Evolutionary conservation across 2,329 filamentous ascomycete species (phyloP), one percentile per base, ranked within the genome.

Genomic region (Madurella fahalii): DNA sequence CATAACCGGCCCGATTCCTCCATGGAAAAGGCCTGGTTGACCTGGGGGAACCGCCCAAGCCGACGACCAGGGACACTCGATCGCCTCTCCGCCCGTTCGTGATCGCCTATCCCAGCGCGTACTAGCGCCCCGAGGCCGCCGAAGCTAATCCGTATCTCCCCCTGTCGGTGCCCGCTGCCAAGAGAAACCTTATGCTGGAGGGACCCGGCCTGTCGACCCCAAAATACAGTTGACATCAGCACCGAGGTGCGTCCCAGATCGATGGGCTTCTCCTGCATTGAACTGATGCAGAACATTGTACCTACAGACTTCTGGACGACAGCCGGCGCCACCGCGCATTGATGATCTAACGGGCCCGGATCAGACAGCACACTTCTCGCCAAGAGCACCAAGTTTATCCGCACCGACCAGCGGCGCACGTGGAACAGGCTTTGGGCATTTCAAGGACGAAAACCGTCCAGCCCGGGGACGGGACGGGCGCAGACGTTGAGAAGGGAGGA

Each of bases 81-180:
- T 25, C 7, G 7, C 25, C 3, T 7, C 25, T 25, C 3, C 25
- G 7, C 25, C 25, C 25, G 25, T 25, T 13, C 43, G 25, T 45
- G 41, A 30, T 51, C 49, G 34, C 55, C 40, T 58, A 50, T 50
- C 46, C 53, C 50, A 48, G 54, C 51, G 54, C 41, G 34, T 37
- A 11, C 51, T 54, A 48, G 54, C 51, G 54, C 41, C 51, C 45
- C 53, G 54, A 59, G 57, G 57, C 57, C 54, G 54, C 57, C 57
- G 13, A 53, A 50, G 40, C 54, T 25, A 31, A 18, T 25, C 32
- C 32, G 47, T 25, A 43, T 20, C 32, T 48, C 42, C 57, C 31
- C 54, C 48, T 57, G 54, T 42, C 43, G 37, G 51, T 34, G 30
- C 47, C 45, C 31, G 11, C 32, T 37, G 57, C 54, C 54, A 59